These are phyloP conservation scores for Rhizopogon vinicolor DNA, from an alignment of 768 basidiomycete species.

Conservation along the genomic window DNA sequence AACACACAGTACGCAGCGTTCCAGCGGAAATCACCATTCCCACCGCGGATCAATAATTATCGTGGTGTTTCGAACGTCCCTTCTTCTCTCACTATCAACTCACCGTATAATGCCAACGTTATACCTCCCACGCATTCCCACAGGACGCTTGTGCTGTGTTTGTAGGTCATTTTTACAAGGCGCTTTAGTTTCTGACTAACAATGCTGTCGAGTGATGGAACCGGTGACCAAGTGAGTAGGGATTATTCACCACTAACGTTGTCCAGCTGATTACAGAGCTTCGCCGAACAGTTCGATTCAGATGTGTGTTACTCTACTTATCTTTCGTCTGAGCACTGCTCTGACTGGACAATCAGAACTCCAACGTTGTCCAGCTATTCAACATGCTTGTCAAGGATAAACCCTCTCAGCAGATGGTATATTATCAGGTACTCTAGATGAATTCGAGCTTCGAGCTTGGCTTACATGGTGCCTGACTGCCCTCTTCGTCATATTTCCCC, in stretches of 20 bases:
- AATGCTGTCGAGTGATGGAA: constrained; percentile 12
- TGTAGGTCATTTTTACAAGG: constrained; percentile 34
- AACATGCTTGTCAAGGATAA: constrained; percentile 69
- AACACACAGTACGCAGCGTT: not conserved
- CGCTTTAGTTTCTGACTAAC: not conserved
- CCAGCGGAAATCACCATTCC: constrained; percentile 5
- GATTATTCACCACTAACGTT: constrained; percentile 4
- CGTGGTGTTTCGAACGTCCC: too few relatives aligned
- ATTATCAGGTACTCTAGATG: constrained; percentile 53
- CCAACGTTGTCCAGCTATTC: constrained; percentile 67
- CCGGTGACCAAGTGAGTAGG: constrained; percentile 32
- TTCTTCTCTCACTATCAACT: not conserved
- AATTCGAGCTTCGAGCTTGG: not conserved
- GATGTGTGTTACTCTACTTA: constrained; percentile 39
- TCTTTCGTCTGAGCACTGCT: not conserved
- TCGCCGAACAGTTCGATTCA: constrained; percentile 61
- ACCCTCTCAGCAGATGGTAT: constrained; percentile 52
- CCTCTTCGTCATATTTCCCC: too few relatives aligned
- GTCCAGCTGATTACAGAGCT: constrained; percentile 5
- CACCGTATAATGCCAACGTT: constrained; percentile 20
- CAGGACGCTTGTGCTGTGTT: constrained; percentile 67
- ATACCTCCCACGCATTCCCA: constrained; percentile 39
- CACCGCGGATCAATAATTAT: not conserved
- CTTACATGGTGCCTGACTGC: not conserved
- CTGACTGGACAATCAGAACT: constrained; percentile 43